A percentile compares a stretch with the other conserved stretches of the same genome.
Evolutionary conservation across 2,329 filamentous ascomycete species (phyloP).

Genomic region (Trichoderma breve): DNA sequence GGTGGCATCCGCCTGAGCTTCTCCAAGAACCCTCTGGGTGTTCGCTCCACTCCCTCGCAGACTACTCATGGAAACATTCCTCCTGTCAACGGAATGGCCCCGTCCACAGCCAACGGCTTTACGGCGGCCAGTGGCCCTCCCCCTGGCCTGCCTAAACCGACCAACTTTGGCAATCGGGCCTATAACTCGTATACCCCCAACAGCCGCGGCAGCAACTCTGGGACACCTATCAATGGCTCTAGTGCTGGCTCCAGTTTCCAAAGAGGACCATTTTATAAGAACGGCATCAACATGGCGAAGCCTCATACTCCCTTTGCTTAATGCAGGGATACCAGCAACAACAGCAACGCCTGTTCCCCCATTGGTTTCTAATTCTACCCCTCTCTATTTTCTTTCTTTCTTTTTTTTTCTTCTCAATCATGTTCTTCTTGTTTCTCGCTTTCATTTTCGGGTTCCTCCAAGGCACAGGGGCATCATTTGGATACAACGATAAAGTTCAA

Average conservation of each 20-base stretch:
- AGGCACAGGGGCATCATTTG: neutral
- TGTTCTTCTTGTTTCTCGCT: neutral
- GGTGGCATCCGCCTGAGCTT: conserved; percentile 94
- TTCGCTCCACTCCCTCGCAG: conserved; percentile 61
- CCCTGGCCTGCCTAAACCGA: conserved; percentile 74
- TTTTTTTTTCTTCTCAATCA: neutral
- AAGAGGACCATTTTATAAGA: neutral
- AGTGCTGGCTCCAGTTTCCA: neutral
- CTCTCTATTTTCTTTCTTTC: neutral
- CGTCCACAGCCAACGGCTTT: conserved; percentile 56
- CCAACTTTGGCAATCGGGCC: conserved; percentile 55
- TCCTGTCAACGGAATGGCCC: conserved; percentile 60
- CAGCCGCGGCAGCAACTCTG: neutral
- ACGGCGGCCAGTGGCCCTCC: conserved; percentile 72
- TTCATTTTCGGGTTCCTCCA: neutral
- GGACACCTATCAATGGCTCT: neutral
- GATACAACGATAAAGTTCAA: conserved; percentile 13
- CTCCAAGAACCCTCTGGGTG: conserved; percentile 94
- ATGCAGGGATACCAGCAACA: neutral
- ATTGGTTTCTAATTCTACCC: neutral
- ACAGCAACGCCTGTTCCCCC: neutral
- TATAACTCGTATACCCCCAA: neutral
- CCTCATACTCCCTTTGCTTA: neutral
- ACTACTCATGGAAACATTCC: conserved; percentile 42
- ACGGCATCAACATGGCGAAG: neutral